phyloP scores from a whole-genome alignment of 164 flowering plant species.

The Magnolia officinalis region DNA sequence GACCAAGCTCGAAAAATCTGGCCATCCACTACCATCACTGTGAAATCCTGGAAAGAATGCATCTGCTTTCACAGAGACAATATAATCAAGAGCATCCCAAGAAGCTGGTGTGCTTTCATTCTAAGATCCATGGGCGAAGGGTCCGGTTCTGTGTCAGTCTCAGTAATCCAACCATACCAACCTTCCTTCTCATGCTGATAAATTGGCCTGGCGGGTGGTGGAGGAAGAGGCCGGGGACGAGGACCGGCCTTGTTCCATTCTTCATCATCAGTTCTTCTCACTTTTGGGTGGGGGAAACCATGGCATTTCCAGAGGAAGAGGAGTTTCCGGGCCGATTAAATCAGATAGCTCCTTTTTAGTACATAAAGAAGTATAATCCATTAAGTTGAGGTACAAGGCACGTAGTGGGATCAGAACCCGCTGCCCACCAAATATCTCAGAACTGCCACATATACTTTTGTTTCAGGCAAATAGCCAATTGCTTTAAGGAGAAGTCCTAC shows the following conservation, averaged over 20 bases:
- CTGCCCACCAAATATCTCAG: constrained; percentile 95
- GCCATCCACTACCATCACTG: constrained; percentile 83
- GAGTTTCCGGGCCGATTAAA: constrained; percentile 65
- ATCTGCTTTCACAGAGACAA: constrained; percentile 91
- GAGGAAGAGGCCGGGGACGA: constrained; percentile 99
- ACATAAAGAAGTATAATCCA: constrained; percentile 80
- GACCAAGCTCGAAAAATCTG: constrained; percentile 90
- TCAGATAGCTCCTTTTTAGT: constrained; percentile 60
- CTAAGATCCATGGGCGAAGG: constrained; percentile 71
- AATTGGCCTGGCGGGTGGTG: constrained; percentile 90
- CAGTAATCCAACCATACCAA: constrained; percentile 98
- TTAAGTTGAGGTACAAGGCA: constrained; percentile 78
- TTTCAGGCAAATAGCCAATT: constrained; percentile 85
- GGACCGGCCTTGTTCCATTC: constrained; percentile 95
- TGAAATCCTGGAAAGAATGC: constrained; percentile 93
- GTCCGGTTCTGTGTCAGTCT: constrained; percentile 70
- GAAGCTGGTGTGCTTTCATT: constrained; percentile 76
- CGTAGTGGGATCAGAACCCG: constrained; percentile 84
- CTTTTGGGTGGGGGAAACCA: constrained; percentile 53
- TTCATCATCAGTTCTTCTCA: constrained; percentile 48
- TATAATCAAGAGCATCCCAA: constrained; percentile 97
- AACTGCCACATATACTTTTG: constrained; percentile 76
- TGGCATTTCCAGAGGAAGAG: constrained; percentile 40
- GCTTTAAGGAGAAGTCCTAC: constrained; percentile 90
- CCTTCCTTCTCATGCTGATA: constrained; percentile 96